phyloP scores from a whole-genome alignment of 1,284 basidiomycete genomes.

The Cutaneotrichosporon dermatis region DNA sequence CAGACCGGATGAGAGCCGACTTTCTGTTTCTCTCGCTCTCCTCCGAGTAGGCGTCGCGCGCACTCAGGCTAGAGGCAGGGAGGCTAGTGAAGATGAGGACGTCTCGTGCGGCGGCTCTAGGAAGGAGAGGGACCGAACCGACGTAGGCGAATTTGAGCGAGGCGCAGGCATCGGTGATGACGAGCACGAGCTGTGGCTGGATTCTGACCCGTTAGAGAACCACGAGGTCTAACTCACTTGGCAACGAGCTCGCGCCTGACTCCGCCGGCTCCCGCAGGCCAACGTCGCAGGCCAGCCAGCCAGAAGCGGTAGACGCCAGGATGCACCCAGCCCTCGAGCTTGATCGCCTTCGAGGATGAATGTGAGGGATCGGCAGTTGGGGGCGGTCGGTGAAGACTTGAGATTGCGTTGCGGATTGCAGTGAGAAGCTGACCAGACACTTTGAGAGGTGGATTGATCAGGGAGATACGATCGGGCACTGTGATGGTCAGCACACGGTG shows the following conservation, averaged over 20 bases:
- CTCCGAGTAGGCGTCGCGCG: slow-evolving; percentile 8
- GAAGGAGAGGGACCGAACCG: slow-evolving; percentile 35
- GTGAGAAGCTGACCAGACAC: slow-evolving; percentile 30
- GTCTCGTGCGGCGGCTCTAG: slow-evolving; percentile 33
- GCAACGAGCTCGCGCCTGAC: slow-evolving; percentile 29
- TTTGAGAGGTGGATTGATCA: slow-evolving; percentile 37
- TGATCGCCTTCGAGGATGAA: slow-evolving; percentile 24
- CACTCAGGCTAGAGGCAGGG: slow-evolving; percentile 26
- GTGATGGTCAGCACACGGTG: background rate
- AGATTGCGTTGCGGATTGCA: slow-evolving; percentile 34
- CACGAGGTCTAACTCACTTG: slow-evolving; percentile 22
- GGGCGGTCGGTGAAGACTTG: slow-evolving; percentile 4
- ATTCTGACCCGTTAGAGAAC: slow-evolving; percentile 23
- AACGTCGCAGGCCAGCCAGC: slow-evolving; percentile 39
- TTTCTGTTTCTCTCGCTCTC: background rate
- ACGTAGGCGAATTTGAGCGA: slow-evolving; percentile 29
- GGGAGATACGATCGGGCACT: slow-evolving; percentile 43
- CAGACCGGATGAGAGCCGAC: background rate
- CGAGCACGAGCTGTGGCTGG: slow-evolving; percentile 33
- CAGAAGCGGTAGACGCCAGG: slow-evolving; percentile 44
- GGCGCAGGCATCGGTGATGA: slow-evolving; percentile 32
- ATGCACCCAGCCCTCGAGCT: slow-evolving; percentile 43
- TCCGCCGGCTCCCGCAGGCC: slow-evolving; percentile 22
- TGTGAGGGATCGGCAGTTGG: slow-evolving; percentile 1
- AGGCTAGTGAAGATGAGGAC: slow-evolving; percentile 38